A percentile compares a stretch with the other conserved stretches of the same genome.
phyloP scores from a whole-genome alignment of 73 alveolate genomes.

The Tetrahymena thermophila region DNA sequence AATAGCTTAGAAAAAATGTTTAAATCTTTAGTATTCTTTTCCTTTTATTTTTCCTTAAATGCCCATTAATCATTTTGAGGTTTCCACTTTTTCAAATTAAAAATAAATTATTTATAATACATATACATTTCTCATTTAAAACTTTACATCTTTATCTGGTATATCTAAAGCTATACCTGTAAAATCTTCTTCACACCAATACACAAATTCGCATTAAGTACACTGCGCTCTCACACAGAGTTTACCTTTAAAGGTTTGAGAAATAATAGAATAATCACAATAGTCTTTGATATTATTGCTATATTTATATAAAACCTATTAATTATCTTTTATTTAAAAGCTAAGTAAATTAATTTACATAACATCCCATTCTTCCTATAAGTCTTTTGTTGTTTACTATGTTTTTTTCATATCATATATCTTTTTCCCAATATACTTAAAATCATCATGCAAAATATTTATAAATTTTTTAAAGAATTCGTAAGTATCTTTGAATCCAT shows the following conservation, averaged over 20 bases:
- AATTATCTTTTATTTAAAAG: not conserved
- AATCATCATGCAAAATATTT: not conserved
- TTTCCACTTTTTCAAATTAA: not conserved
- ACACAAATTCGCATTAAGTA: not conserved
- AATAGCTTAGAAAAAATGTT: not conserved
- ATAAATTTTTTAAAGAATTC: not conserved
- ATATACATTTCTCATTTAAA: not conserved
- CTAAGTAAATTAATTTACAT: not conserved
- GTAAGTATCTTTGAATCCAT: not conserved
- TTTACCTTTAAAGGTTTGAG: not conserved
- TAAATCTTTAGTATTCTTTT: not conserved
- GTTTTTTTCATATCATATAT: not conserved
- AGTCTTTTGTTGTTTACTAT: not conserved
- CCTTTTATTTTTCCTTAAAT: not conserved
- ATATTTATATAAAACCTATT: not conserved
- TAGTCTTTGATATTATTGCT: not conserved
- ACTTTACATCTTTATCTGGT: not conserved
- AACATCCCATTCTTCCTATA: not conserved
- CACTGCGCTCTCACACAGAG: not conserved
- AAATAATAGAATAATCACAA: not conserved
- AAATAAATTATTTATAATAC: not conserved
- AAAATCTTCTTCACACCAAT: conserved; percentile 1
- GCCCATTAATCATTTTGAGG: not conserved
- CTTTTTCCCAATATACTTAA: not conserved
- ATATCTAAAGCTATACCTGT: not conserved